These are phyloP conservation scores for Cryptococcus sp. DNA, from an alignment of 1,284 basidiomycete species.

Conservation along the genomic window DNA sequence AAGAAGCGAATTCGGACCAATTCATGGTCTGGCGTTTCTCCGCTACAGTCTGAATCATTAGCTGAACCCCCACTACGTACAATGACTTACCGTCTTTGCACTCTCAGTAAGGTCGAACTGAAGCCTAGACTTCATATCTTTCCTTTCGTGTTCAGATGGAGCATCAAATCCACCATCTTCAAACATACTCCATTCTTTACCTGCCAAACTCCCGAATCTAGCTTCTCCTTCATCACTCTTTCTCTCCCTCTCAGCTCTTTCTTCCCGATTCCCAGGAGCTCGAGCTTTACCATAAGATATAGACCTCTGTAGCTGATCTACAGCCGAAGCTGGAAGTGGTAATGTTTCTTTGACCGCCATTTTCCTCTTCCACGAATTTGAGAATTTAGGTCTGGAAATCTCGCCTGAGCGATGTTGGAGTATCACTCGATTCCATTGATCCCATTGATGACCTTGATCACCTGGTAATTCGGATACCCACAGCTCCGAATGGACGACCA, in stretches of 20 bases:
- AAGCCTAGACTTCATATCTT: slow-evolving; percentile 56
- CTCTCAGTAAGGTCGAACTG: slow-evolving; percentile 82
- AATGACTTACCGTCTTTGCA: slow-evolving; percentile 60
- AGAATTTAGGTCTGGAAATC: slow-evolving; percentile 34
- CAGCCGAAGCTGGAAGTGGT: slow-evolving; percentile 19
- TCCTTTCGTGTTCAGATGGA: slow-evolving; percentile 9
- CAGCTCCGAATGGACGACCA: slow-evolving; percentile 64
- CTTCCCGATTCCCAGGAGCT: slow-evolving; percentile 4
- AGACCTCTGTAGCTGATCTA: background rate
- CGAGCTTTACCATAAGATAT: slow-evolving; percentile 15
- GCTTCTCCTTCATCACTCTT: slow-evolving; percentile 53
- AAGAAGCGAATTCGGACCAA: slow-evolving; percentile 75
- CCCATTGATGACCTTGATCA: slow-evolving; percentile 14
- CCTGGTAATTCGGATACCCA: slow-evolving; percentile 57
- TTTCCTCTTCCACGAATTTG: slow-evolving; percentile 25
- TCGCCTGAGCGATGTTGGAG: slow-evolving; percentile 22
- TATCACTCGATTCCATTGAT: slow-evolving; percentile 33
- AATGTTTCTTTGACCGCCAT: slow-evolving; percentile 35
- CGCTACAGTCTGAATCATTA: slow-evolving; percentile 48
- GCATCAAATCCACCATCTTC: slow-evolving; percentile 71
- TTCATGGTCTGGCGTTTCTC: slow-evolving; percentile 72
- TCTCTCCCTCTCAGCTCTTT: slow-evolving; percentile 5
- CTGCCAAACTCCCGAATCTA: slow-evolving; percentile 70
- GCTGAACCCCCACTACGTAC: background rate
- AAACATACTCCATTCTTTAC: slow-evolving; percentile 83